A percentile compares a stretch with the other conserved stretches of the same genome.
Evolutionary conservation across 306 rosid genomes (phyloP).

Genomic region (Trichosanthes truncata): DNA sequence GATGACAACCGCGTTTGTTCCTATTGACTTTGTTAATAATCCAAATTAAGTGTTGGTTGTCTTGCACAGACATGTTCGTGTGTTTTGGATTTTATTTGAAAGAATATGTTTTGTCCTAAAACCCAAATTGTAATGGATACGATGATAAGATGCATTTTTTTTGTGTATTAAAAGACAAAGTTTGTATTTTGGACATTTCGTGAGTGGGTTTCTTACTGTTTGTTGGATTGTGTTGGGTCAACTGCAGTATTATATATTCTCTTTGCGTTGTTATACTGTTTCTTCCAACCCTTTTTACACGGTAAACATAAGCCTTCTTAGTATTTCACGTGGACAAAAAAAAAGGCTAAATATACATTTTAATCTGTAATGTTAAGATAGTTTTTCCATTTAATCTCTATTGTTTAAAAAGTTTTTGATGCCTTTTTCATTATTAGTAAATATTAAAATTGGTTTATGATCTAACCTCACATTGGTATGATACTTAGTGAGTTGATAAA

Average conservation of each 20-base stretch:
- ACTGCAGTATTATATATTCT: background rate
- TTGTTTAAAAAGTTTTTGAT: too few species aligned
- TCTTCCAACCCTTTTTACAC: too few species aligned
- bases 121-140: background rate
- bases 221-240: background rate
- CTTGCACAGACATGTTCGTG: background rate
- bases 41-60: background rate
- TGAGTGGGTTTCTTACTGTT: background rate
- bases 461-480: too few species aligned
- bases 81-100: background rate
- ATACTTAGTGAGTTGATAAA: too few species aligned
- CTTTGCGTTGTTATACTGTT: background rate
- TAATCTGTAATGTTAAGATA: too few species aligned
- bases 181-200: background rate
- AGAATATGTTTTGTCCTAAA: background rate
- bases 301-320: too few species aligned
- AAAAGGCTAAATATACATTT: too few species aligned
- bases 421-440: too few species aligned
- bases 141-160: background rate
- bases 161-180: background rate
- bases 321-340: too few species aligned
- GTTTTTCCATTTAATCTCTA: too few species aligned
- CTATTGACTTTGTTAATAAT: background rate
- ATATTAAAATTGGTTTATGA: too few species aligned
- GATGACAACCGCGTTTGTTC: constrained; percentile 6